A percentile compares a stretch with the other conserved stretches of the same genome.
Conservation (phyloP, 2,329 filamentous ascomycete species). For the Acrodontium crateriforme region DNA sequence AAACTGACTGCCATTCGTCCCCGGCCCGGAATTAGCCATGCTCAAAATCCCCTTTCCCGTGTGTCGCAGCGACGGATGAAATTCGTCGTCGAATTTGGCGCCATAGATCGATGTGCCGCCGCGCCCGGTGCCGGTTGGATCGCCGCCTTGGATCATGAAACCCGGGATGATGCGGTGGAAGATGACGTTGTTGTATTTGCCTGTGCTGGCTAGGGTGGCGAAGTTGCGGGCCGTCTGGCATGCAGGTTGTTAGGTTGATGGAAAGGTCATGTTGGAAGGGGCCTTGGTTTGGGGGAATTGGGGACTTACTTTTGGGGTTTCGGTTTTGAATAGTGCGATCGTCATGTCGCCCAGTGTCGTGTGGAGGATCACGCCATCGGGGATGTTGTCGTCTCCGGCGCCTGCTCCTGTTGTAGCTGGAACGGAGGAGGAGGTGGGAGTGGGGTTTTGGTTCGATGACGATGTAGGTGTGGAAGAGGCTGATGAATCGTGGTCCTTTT, state of each 20-base stretch:
- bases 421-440: slow-evolving; percentile 6
- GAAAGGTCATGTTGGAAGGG: background rate
- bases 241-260: background rate
- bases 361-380: slow-evolving; percentile 18
- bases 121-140: slow-evolving; percentile 29
- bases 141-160: slow-evolving; percentile 77
- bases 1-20: slow-evolving; percentile 92
- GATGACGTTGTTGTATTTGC: slow-evolving; percentile 23
- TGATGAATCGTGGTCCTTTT: slow-evolving; percentile 5
- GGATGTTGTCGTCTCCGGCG: slow-evolving; percentile 5
- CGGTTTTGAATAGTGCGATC: slow-evolving; percentile 17
- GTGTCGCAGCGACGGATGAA: slow-evolving; percentile 63
- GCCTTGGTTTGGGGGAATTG: background rate
- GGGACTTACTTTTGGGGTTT: slow-evolving; percentile 18
- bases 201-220: slow-evolving; percentile 19
- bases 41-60: slow-evolving; percentile 67
- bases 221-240: slow-evolving; percentile 24
- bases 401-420: slow-evolving; percentile 3
- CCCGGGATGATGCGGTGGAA: slow-evolving; percentile 50
- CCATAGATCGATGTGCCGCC: slow-evolving; percentile 73
- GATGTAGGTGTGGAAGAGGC: background rate
- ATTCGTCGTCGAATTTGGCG: slow-evolving; percentile 79
- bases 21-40: slow-evolving; percentile 88
- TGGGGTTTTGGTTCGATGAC: too few relatives aligned
- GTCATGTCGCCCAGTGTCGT: slow-evolving; percentile 23